These are phyloP conservation scores for Camelina sativa DNA, from an alignment of 345 rosid genomes.

Conservation along the genomic window DNA sequence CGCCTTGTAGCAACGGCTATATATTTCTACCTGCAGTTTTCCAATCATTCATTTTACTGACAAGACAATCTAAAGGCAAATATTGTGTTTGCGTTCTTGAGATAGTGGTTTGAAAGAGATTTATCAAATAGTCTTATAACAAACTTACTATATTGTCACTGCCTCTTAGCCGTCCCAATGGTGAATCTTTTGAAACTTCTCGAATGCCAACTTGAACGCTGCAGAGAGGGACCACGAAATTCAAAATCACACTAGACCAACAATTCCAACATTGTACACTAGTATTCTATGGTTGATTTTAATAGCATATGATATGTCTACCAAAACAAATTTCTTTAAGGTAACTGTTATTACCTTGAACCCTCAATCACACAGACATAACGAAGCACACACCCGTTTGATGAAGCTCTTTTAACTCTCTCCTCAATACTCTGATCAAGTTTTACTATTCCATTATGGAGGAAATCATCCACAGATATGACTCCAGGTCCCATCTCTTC, in stretches of 20 bases:
- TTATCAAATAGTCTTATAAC: not conserved
- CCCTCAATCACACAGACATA: slow-evolving; percentile 85
- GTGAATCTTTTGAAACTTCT: slow-evolving; percentile 78
- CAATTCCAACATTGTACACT: not conserved
- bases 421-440: slow-evolving; percentile 70
- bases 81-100: not conserved
- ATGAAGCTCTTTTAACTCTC: slow-evolving; percentile 77
- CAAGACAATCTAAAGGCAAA: not conserved
- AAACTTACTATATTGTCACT: slow-evolving; percentile 86
- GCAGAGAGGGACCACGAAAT: slow-evolving; percentile 26
- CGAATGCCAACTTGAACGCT: slow-evolving; percentile 92
- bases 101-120: no score
- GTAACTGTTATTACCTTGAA: slow-evolving; percentile 56
- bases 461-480: slow-evolving; percentile 78
- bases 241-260: slow-evolving; percentile 12
- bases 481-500: slow-evolving; percentile 70
- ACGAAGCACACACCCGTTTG: slow-evolving; percentile 78
- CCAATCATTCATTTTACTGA: not conserved
- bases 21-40: slow-evolving; percentile 77
- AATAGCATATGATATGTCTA: not conserved
- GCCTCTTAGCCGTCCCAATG: slow-evolving; percentile 91
- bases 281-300: not conserved
- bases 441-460: slow-evolving; percentile 55
- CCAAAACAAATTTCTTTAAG: not conserved
- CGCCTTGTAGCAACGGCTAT: slow-evolving; percentile 74